These are phyloP conservation scores for Graphilbum sp. DNA, from an alignment of 2,329 filamentous ascomycete genomes.

Conservation along the genomic window DNA sequence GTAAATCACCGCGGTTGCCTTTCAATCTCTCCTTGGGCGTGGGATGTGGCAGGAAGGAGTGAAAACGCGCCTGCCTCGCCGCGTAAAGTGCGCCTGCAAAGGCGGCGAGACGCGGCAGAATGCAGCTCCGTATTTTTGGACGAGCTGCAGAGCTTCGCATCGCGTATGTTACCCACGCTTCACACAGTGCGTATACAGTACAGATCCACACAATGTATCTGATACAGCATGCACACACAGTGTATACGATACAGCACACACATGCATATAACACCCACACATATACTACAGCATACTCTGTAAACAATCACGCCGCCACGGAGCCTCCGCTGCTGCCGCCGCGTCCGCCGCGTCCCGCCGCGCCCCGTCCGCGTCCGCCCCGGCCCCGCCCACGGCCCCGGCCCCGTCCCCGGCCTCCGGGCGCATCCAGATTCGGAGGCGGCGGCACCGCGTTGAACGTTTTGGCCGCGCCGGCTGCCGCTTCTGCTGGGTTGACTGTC, in stretches of 20 bases:
- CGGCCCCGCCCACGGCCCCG: constrained; percentile 17
- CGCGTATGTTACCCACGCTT: no score
- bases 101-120: constrained; percentile 6
- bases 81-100: background rate
- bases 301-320: background rate
- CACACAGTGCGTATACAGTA: no score
- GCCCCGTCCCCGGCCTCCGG: constrained; percentile 21
- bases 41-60: background rate
- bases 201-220: no score
- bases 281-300: no score
- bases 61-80: background rate
- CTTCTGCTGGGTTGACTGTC: constrained; percentile 14
- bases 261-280: no score
- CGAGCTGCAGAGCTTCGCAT: no score
- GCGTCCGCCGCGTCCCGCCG: background rate
- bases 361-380: constrained; percentile 14
- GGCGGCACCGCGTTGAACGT: constrained; percentile 42
- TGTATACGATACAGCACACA: no score
- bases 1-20: background rate
- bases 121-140: no score
- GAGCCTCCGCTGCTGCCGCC: background rate
- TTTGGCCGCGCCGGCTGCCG: constrained; percentile 3
- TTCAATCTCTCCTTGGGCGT: background rate
- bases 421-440: constrained; percentile 36
- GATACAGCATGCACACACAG: no score